A percentile compares a stretch with the other conserved stretches of the same genome.
These are phyloP conservation scores for Capsella rubella DNA, from an alignment of 441 rosid genomes.

Conservation along the genomic window DNA sequence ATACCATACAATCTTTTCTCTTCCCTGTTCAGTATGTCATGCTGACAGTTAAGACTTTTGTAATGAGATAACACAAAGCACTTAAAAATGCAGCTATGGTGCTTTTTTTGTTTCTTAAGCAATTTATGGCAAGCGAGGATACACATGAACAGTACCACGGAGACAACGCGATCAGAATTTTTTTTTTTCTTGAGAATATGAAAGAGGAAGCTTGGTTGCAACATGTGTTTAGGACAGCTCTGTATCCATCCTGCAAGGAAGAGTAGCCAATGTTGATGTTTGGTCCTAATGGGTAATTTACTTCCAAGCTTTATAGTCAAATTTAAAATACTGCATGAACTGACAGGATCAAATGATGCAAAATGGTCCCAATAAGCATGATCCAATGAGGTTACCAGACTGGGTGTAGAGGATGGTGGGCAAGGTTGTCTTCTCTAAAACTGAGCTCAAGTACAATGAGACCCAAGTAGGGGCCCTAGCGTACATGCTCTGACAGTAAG, in stretches of 20 bases:
- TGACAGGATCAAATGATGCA: slow-evolving; percentile 39
- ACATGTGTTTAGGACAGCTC: slow-evolving; percentile 25
- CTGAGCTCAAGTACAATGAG: slow-evolving; percentile 44
- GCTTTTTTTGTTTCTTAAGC: slow-evolving; percentile 25
- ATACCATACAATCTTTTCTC: slow-evolving; percentile 27
- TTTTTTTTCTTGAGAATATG: slow-evolving; percentile 17
- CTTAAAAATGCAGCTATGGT: slow-evolving; percentile 10
- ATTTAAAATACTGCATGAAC: slow-evolving; percentile 27
- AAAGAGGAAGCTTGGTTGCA: slow-evolving; percentile 14
- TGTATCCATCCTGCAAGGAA: slow-evolving; percentile 20
- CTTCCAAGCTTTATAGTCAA: slow-evolving; percentile 38
- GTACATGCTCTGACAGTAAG: slow-evolving; percentile 41
- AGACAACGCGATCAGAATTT: slow-evolving; percentile 23
- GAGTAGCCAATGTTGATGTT: slow-evolving; percentile 32
- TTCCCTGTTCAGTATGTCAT: slow-evolving; percentile 33
- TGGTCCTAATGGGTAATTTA: slow-evolving; percentile 38
- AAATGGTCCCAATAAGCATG: slow-evolving; percentile 45
- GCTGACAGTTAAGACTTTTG: slow-evolving; percentile 33
- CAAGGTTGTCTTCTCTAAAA: slow-evolving; percentile 44
- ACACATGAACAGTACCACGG: slow-evolving; percentile 31
- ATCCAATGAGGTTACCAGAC: slow-evolving; percentile 60
- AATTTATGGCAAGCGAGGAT: slow-evolving; percentile 23
- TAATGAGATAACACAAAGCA: slow-evolving; percentile 5
- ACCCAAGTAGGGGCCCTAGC: slow-evolving; percentile 65
- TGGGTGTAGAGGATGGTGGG: slow-evolving; percentile 48